Conservation (phyloP, 176 grass and related monocot species). For the Oryza longistaminata region DNA sequence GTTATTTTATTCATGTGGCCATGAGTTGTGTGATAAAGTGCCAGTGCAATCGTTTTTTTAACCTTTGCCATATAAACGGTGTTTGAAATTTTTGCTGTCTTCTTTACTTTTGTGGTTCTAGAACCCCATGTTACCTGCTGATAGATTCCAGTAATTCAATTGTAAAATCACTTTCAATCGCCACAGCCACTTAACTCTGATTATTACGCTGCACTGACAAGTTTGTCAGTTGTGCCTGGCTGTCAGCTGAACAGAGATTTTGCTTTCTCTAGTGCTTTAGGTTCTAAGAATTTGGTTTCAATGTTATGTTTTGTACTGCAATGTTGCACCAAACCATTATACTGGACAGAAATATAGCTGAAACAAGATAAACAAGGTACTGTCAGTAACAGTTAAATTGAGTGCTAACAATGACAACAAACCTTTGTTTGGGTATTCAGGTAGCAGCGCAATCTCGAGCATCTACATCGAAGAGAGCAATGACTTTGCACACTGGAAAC, state of each 20-base stretch:
- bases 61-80: neutral
- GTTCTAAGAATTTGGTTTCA: constrained; percentile 16
- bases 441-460: constrained; percentile 41
- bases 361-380: constrained; percentile 10
- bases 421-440: constrained; percentile 51
- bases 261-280: neutral
- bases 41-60: neutral
- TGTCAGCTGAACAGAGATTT: constrained; percentile 1
- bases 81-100: neutral
- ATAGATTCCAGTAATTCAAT: neutral
- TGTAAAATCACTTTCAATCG: neutral
- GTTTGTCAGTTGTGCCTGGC: neutral
- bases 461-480: constrained; percentile 41
- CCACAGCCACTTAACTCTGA: neutral
- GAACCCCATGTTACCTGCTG: neutral
- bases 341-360: constrained; percentile 13
- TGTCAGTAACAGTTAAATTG: constrained; percentile 21
- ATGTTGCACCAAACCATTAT: neutral
- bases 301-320: neutral
- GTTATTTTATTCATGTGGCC: neutral
- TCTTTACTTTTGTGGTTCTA: neutral
- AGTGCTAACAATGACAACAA: constrained; percentile 5
- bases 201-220: neutral
- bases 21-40: neutral
- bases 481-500: constrained; percentile 41